Evolutionary conservation across 495 filamentous ascomycete species (phyloP), one percentile per base, ranked within the genome.

Genomic region (Pseudevernia furfuracea): DNA sequence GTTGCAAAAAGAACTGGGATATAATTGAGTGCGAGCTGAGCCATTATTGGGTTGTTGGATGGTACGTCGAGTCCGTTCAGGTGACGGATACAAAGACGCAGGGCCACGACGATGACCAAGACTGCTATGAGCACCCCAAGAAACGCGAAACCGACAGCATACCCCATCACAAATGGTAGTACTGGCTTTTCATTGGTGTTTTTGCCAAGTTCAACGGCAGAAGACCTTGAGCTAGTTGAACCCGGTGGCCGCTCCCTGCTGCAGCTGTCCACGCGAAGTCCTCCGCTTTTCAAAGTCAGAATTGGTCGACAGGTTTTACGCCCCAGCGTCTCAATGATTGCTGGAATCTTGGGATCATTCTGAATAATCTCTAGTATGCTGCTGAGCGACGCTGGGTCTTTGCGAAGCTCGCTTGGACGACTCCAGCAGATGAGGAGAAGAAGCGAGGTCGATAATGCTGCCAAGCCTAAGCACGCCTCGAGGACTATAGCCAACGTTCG

Each of bases 1-100:
- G 80, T 81, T 1, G 76, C 75, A 37, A 80, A 67, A 8, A 68
- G 63, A 0, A 77, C 81, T 3, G 81, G 80, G 1, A 79, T 55
- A 56, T 78, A 80, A 39, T 77, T 79, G n/a, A 76, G 71, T 1
- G 80, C 34, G 9, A 82, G 23, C 28, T 78, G 76, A 7, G 71
- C 48, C 2, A 79, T 63, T 23, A 78, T 53, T 17, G 69, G 57
- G 46, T 72, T 77, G 0, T 61, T 41, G 8, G 76, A 76, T 11
- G 80, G 76, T 1, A 73, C 66, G 6, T 72, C 63, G 1, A 82
- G 63, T 3, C 80, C 63, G 6, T 61, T 11, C 4, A 43, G 1
- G 17, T 61, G 39, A 6, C 30, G n/a, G 21, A 55, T 66, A 15
- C 41, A 37, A 9, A 62, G 36, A 57, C 21, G 43, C 17, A 66